Conservation (phyloP, 2,329 filamentous ascomycete genomes). For the Aspergillus unguis region DNA sequence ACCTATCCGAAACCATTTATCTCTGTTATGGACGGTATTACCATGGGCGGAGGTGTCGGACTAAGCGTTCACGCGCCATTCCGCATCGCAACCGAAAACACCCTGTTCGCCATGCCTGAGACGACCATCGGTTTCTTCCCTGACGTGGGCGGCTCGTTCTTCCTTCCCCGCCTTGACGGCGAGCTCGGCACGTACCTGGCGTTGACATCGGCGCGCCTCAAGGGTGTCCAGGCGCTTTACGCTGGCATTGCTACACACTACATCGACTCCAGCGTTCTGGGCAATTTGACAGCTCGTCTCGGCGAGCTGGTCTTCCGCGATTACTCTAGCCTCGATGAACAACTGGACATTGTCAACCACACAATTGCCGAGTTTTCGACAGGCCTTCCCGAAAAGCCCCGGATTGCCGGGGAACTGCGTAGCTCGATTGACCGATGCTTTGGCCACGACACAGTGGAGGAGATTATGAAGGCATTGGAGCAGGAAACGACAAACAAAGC, state of each 20-base stretch:
- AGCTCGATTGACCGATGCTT: constrained; percentile 83
- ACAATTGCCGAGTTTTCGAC: constrained; percentile 92
- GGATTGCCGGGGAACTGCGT: constrained; percentile 67
- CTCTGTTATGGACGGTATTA: constrained; percentile 95
- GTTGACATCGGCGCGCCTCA: constrained; percentile 79
- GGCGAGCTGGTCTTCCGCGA: constrained; percentile 88
- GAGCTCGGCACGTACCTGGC: constrained; percentile 87
- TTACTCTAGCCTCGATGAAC: constrained; percentile 59
- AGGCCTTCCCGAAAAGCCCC: constrained; percentile 71
- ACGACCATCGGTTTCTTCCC: constrained; percentile 99
- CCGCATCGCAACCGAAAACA: constrained; percentile 92
- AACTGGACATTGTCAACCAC: constrained; percentile 70
- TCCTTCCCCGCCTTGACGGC: constrained; percentile 85
- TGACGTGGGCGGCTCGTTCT: constrained; percentile 94
- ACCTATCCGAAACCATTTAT: constrained; percentile 92
- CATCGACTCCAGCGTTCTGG: constrained; percentile 82
- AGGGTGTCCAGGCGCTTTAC: constrained; percentile 83
- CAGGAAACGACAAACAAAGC: constrained; percentile 53
- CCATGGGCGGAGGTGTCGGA: constrained; percentile 96
- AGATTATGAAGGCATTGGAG: constrained; percentile 68
- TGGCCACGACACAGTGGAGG: constrained; percentile 61
- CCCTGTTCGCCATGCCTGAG: constrained; percentile 96
- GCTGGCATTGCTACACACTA: constrained; percentile 94
- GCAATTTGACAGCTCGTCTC: constrained; percentile 76
- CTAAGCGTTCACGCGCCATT: constrained; percentile 93